phyloP scores from a whole-genome alignment of 352 stramenopile species.

The Globisporangium nagaii region DNA sequence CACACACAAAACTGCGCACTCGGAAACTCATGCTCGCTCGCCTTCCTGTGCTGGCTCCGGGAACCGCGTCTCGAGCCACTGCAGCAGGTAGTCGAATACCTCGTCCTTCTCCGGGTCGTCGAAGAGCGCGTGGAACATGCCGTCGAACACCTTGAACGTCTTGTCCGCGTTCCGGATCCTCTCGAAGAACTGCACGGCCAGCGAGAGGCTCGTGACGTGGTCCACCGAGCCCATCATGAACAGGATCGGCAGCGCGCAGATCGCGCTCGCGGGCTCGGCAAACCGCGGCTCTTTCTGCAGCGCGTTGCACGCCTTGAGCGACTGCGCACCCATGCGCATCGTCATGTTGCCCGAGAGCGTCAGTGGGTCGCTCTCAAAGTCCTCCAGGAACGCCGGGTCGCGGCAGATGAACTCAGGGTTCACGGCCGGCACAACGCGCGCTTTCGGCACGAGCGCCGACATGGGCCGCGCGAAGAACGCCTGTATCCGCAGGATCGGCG shows the following conservation, averaged over 20 bases:
- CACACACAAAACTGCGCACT: too few species aligned
- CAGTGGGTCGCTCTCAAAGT: constrained; percentile 4
- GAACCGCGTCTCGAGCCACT: constrained; percentile 42
- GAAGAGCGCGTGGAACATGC: constrained; percentile 48
- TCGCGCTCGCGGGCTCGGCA: constrained; percentile 14
- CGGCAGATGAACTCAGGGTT: constrained; percentile 18
- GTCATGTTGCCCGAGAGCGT: constrained; percentile 23
- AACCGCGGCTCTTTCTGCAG: constrained; percentile 24
- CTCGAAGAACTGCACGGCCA: constrained; percentile 34
- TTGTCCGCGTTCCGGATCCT: constrained; percentile 38
- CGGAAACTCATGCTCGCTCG: too few species aligned
- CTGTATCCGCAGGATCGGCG: background rate
- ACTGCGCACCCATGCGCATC: constrained; percentile 32
- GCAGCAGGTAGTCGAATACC: constrained; percentile 25
- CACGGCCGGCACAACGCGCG: constrained; percentile 19
- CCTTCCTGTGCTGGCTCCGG: constrained; percentile 3
- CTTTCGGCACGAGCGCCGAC: constrained; percentile 12
- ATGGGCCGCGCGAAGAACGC: constrained; percentile 7
- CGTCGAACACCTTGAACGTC: constrained; percentile 41
- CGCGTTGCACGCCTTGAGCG: constrained; percentile 25
- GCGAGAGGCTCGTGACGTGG: constrained; percentile 36
- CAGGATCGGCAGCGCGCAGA: constrained; percentile 18
- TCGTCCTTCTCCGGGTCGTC: constrained; percentile 51
- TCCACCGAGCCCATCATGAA: constrained; percentile 42
- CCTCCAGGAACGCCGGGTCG: constrained; percentile 20